Evolutionary conservation across 2,329 filamentous ascomycete species (phyloP), one percentile per base, ranked within the genome.

Genomic region (Colletotrichum musicola): DNA sequence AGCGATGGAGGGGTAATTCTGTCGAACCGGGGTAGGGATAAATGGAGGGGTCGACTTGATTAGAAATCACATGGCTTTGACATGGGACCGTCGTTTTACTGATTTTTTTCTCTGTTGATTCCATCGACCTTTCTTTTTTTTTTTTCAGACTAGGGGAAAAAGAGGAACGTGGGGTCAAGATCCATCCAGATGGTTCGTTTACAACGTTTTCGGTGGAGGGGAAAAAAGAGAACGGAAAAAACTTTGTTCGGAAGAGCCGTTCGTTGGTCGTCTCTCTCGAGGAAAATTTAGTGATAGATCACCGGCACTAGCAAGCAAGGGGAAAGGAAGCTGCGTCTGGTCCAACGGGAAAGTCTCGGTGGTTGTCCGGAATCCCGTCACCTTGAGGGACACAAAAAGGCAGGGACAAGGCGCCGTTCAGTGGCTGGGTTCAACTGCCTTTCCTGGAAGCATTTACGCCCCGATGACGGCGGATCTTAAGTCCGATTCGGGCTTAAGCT

Each of bases 21-120:
- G 30, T 35, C 20, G 44, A 22, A 47, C 44, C 18, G 30, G 30
- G 30, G 30, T 35, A 35, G 30, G 30, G 30, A 56, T 59, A 16
- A 42, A 66, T 66, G 62, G 65, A 68, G 65, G 65, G 65, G 65
- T 60, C 64, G 13, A 40, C 62, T 49, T 69, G 66, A 65, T 69
- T 69, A 65, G 62, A 69, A 69, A 69, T 69, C 66, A 69, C 66
- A 69, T 69, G 66, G 66, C 30, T 2, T 35, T 35, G 30, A 35
- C 30, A 35, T 35, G 30, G 30, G 30, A 35, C 30, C 6, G 30
- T 35, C 30, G 30, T 35, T 35, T 35, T 35, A 25, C 40, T 42
- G 40, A n/a, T n/a, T 42, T 42, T 42, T 40, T 47, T 35, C 30
- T 35, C 30, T 35, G 30, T 9, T 51, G 16, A 13, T 16, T 22